Evolutionary conservation across 1,284 basidiomycete genomes (phyloP).

Genomic region (Puccinia sorghi): DNA sequence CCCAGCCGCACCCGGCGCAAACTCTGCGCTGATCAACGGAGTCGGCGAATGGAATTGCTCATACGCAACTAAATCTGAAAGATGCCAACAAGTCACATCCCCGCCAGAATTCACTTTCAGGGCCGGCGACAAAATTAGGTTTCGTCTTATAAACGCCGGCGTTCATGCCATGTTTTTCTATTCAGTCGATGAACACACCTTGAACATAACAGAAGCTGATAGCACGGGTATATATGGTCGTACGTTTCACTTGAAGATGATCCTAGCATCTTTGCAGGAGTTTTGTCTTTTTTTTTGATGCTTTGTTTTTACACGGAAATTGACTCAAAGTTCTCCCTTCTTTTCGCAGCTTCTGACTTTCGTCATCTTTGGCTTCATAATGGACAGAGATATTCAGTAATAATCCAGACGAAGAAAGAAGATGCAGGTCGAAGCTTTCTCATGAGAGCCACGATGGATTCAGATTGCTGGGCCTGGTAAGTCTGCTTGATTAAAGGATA

Average conservation of each 20-base stretch:
- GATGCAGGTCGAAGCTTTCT: slow-evolving; percentile 37
- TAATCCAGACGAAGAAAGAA: slow-evolving; percentile 51
- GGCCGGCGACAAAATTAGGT: slow-evolving; percentile 56
- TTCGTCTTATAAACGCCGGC: slow-evolving; percentile 65
- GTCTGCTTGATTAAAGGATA: not conserved
- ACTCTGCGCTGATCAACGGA: slow-evolving; percentile 65
- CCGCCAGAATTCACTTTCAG: slow-evolving; percentile 37
- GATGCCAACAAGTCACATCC: slow-evolving; percentile 5
- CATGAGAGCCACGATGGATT: slow-evolving; percentile 27
- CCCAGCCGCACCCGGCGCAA: slow-evolving; percentile 57
- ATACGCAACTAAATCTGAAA: slow-evolving; percentile 18
- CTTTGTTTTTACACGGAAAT: not conserved
- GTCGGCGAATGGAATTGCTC: slow-evolving; percentile 48
- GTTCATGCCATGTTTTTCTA: slow-evolving; percentile 55
- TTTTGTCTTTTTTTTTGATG: not conserved
- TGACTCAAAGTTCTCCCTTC: not conserved
- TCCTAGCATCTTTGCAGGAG: too few relatives aligned
- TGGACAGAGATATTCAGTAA: slow-evolving; percentile 55
- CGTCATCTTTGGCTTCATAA: slow-evolving; percentile 54
- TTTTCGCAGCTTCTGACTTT: slow-evolving; percentile 36
- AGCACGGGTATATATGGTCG: slow-evolving; percentile 38
- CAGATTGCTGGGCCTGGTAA: slow-evolving; percentile 47
- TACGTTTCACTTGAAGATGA: not conserved
- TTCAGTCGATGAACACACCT: slow-evolving; percentile 53
- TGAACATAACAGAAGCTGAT: slow-evolving; percentile 51